Evolutionary conservation across 257 asterid species (phyloP).

Genomic region (Solanum commersonii): DNA sequence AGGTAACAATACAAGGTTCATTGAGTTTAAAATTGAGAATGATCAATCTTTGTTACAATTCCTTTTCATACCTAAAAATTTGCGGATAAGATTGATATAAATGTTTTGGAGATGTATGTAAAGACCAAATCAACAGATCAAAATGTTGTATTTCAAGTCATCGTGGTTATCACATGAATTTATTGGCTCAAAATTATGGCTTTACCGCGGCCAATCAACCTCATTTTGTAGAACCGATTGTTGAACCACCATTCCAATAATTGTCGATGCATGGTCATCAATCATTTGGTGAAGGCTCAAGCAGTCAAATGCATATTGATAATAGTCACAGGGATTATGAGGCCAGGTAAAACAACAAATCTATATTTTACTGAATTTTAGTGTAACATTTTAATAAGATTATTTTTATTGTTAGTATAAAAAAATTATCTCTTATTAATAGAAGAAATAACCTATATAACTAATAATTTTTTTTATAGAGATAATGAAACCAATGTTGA

Average conservation of each 20-base stretch:
- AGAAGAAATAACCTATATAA: neutral
- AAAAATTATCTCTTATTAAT: no score
- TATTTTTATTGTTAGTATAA: no score
- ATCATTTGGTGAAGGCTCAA: neutral
- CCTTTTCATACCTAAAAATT: no score
- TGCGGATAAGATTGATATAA: no score
- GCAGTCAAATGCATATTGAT: neutral
- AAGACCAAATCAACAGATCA: no score
- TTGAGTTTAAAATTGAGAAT: no score
- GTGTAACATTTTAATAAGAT: neutral
- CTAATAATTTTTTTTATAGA: no score
- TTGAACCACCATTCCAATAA: neutral
- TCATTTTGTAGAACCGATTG: neutral
- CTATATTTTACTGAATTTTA: neutral
- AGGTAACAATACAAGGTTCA: no score
- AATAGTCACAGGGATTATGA: no score
- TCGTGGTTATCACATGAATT: neutral
- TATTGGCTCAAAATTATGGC: neutral
- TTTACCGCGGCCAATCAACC: neutral
- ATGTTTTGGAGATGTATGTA: no score
- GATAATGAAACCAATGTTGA: neutral
- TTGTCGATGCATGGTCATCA: neutral
- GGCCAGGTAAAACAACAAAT: neutral
- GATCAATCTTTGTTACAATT: no score
- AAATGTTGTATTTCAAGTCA: neutral